Evolutionary conservation across 176 grass and related monocot genomes (phyloP).

Genomic region (Hordeum vulgare): MorexV3_pseudomolecules_assembly NC_058522.1:507924285-507924784

Average conservation of each 20-base stretch:
- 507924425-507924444: neutral
- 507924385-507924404: neutral
- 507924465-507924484: no score
- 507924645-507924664: neutral
- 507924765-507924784: neutral
- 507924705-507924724: neutral
- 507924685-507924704: neutral
- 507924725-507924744: neutral
- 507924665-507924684: neutral
- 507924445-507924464: neutral
- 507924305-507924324: neutral
- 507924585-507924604: neutral
- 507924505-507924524: no score
- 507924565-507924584: neutral
- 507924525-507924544: neutral
- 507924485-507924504: no score
- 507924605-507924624: neutral
- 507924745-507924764: neutral
- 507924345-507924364: neutral
- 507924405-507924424: neutral
- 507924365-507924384: neutral
- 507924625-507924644: neutral
- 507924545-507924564: neutral
- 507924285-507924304: neutral
- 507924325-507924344: neutral